Evolutionary conservation across 768 basidiomycete species (phyloP).

Genomic region (Tricholoma bakamatsutake): DNA sequence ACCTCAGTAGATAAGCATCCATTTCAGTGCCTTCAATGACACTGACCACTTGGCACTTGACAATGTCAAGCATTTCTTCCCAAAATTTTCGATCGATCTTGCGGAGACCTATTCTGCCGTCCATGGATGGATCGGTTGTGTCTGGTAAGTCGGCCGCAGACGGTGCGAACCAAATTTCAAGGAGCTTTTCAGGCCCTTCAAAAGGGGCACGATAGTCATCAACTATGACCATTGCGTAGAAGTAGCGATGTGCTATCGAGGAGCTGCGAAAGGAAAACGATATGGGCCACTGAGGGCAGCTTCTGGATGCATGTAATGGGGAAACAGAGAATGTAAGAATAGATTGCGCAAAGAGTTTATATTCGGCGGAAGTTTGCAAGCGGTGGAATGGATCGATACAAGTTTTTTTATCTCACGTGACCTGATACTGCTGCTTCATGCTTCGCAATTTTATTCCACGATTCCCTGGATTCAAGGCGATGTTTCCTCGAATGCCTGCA

Average conservation of each 20-base stretch:
- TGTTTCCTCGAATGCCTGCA: constrained; percentile 38
- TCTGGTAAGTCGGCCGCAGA: constrained; percentile 55
- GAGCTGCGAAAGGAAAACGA: constrained; percentile 33
- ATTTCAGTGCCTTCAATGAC: constrained; percentile 83
- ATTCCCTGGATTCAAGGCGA: constrained; percentile 38
- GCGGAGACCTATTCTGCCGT: constrained; percentile 65
- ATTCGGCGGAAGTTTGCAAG: not conserved
- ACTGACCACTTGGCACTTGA: constrained; percentile 93
- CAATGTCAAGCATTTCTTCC: constrained; percentile 97
- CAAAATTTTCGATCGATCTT: constrained; percentile 70
- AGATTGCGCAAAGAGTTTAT: not conserved
- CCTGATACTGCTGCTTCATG: constrained; percentile 15
- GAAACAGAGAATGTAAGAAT: constrained; percentile 10
- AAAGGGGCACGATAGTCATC: constrained; percentile 52
- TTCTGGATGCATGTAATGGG: constrained; percentile 40
- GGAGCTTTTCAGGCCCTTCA: constrained; percentile 91
- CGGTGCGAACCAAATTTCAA: constrained; percentile 97
- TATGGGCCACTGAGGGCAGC: constrained; percentile 18
- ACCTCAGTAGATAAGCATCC: constrained; percentile 97
- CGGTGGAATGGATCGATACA: not conserved
- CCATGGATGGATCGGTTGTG: constrained; percentile 24
- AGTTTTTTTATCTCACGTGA: not conserved
- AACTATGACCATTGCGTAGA: constrained; percentile 23
- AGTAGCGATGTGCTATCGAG: constrained; percentile 45
- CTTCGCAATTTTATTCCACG: constrained; percentile 37